phyloP scores from a whole-genome alignment of 2,329 filamentous ascomycete genomes.

The Exophiala sp. region DNA sequence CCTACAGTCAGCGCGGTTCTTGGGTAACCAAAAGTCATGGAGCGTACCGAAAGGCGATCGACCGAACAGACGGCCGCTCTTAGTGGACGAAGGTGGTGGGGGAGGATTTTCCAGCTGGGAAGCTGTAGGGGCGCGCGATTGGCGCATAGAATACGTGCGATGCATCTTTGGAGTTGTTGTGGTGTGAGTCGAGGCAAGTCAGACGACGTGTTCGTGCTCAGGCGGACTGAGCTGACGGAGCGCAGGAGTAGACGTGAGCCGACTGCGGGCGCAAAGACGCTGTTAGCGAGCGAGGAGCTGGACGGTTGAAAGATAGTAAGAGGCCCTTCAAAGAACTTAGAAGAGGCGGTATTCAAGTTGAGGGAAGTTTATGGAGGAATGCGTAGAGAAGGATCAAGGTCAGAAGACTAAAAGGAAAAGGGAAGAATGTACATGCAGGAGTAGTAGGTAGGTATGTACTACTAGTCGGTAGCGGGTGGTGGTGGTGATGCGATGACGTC shows the following conservation, averaged over 20 bases:
- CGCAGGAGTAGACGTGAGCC: neutral
- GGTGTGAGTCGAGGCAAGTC: neutral
- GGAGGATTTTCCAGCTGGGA: conserved; percentile 88
- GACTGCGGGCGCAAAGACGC: neutral
- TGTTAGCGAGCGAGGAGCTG: neutral
- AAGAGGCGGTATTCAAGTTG: neutral
- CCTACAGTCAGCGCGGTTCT: conserved; percentile 9
- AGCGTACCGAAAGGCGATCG: conserved; percentile 73
- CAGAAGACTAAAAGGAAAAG: neutral
- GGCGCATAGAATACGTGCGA: conserved; percentile 98
- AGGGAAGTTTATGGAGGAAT: neutral
- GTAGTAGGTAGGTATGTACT: neutral
- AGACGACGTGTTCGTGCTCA: conserved; percentile 7
- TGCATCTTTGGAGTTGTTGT: conserved; percentile 60
- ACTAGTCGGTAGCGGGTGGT: neutral
- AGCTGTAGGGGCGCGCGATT: conserved; percentile 89
- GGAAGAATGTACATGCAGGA: neutral
- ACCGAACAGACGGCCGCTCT: conserved; percentile 83
- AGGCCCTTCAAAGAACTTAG: neutral
- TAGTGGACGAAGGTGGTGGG: conserved; percentile 84
- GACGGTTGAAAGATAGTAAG: neutral
- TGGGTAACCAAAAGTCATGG: conserved; percentile 7
- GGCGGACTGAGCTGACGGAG: neutral
- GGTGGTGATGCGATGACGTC: conserved; percentile 11
- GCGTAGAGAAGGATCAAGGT: neutral